A percentile compares a stretch with the other conserved stretches of the same genome.
Evolutionary conservation across 73 alveolate genomes (phyloP).

Genomic region (Tetrahymena malaccensis): DNA sequence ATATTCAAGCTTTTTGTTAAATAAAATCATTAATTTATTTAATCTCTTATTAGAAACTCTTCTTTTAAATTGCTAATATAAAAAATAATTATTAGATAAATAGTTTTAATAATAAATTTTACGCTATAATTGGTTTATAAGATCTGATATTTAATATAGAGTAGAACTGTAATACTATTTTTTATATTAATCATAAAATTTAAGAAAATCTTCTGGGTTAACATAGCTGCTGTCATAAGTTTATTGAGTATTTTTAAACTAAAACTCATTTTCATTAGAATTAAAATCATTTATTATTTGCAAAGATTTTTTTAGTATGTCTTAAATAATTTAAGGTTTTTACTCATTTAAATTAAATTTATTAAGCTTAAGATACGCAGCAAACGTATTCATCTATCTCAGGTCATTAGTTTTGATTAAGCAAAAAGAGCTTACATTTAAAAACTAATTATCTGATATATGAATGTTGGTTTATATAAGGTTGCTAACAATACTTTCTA

Average conservation of each 20-base stretch:
- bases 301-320: neutral
- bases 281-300: neutral
- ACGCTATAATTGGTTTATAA: neutral
- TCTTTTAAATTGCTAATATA: neutral
- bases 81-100: neutral
- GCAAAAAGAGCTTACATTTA: neutral
- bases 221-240: neutral
- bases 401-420: neutral
- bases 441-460: neutral
- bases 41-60: neutral
- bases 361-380: neutral
- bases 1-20: neutral
- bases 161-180: neutral
- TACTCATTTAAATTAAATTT: neutral
- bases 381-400: neutral
- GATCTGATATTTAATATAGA: neutral
- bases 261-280: neutral
- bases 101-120: neutral
- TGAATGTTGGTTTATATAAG: neutral
- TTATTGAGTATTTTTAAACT: neutral
- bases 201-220: neutral
- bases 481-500: neutral
- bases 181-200: neutral
- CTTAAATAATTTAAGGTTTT: neutral
- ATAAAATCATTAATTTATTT: neutral